Evolutionary conservation across 106 monocot species (phyloP).

Genomic region (Narthecium ossifragum): DNA sequence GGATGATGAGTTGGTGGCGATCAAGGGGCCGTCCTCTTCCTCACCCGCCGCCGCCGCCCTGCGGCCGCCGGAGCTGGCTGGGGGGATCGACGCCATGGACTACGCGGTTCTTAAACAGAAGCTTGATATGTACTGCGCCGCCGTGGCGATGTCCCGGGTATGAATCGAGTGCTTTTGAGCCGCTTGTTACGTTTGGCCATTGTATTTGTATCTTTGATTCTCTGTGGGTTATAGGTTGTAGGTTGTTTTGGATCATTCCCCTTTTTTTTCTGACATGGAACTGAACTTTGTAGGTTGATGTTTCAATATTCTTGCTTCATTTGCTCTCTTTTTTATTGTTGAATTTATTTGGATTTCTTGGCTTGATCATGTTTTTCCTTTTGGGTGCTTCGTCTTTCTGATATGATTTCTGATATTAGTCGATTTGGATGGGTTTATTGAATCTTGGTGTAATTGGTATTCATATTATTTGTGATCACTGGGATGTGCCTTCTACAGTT

Average conservation of each 20-base stretch:
- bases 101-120: conserved; percentile 55
- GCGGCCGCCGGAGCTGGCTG: conserved; percentile 2
- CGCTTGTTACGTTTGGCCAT: neutral
- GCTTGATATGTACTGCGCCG: conserved; percentile 50
- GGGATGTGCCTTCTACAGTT: too few species aligned
- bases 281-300: neutral
- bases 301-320: too few species aligned
- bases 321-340: too few species aligned
- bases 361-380: too few species aligned
- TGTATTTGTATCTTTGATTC: neutral
- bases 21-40: too few species aligned
- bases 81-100: conserved; percentile 30
- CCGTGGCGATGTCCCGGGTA: conserved; percentile 48
- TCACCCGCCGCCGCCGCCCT: conserved; percentile 1
- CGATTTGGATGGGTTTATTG: too few species aligned
- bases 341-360: too few species aligned
- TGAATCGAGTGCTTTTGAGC: neutral
- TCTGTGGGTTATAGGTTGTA: neutral
- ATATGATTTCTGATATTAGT: too few species aligned
- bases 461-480: too few species aligned
- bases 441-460: too few species aligned
- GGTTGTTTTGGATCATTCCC: neutral
- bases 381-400: too few species aligned
- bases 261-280: neutral
- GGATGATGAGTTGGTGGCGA: conserved; percentile 42